These are phyloP conservation scores for Ilyonectria robusta DNA, from an alignment of 2,329 filamentous ascomycete genomes.

Conservation along the genomic window DNA sequence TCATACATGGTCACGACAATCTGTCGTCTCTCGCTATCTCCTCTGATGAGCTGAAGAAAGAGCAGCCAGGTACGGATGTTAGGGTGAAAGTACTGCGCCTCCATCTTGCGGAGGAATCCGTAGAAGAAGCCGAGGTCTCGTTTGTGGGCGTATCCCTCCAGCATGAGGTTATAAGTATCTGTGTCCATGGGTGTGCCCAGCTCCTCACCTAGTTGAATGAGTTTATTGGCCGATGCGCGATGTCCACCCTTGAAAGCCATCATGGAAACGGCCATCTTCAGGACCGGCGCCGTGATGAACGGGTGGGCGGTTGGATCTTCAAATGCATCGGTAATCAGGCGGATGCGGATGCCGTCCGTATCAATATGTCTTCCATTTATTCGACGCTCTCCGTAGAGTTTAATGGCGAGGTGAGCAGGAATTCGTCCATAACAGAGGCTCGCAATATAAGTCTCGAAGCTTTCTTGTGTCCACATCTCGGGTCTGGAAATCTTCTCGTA, in stretches of 20 bases:
- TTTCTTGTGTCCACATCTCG: constrained; percentile 56
- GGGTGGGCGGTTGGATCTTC: constrained; percentile 51
- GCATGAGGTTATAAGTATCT: constrained; percentile 64
- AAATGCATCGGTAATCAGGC: constrained; percentile 57
- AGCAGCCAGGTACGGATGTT: constrained; percentile 64
- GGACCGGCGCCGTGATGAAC: constrained; percentile 55
- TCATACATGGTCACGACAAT: constrained; percentile 63
- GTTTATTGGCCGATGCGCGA: constrained; percentile 50
- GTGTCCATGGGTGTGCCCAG: constrained; percentile 60
- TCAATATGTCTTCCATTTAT: constrained; percentile 48
- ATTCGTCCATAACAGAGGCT: constrained; percentile 57
- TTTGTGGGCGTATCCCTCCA: constrained; percentile 57
- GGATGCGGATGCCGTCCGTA: constrained; percentile 57
- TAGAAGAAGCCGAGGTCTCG: constrained; percentile 60
- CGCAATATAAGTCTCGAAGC: constrained; percentile 60
- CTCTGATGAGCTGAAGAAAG: constrained; percentile 68
- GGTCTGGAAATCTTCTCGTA: constrained; percentile 59
- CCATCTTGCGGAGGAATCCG: constrained; percentile 58
- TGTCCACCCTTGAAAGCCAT: constrained; percentile 55
- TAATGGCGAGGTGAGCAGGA: constrained; percentile 49
- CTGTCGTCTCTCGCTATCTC: constrained; percentile 67
- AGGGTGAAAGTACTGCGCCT: constrained; percentile 54
- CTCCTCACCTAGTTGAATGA: constrained; percentile 56
- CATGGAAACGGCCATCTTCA: constrained; percentile 62
- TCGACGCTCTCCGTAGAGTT: constrained; percentile 53